Conservation (phyloP, 768 basidiomycete species). For the Trichaptum fuscoviolaceum region DNA sequence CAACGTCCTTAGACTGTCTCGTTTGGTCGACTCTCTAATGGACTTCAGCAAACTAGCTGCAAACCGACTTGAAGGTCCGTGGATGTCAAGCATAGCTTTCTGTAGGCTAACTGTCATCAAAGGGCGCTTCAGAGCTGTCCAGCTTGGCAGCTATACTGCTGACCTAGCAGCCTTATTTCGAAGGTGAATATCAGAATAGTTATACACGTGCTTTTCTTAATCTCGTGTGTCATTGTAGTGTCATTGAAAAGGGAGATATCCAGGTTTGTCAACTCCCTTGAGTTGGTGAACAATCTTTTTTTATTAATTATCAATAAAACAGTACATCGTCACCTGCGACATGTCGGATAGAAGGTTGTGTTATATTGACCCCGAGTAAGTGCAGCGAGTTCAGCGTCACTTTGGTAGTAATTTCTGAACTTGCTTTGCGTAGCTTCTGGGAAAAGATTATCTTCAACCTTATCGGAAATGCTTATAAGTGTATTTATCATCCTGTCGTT, state of each 20-base stretch:
- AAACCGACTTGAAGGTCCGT: slow-evolving; percentile 17
- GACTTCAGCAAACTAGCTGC: slow-evolving; percentile 33
- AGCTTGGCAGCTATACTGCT: slow-evolving; percentile 24
- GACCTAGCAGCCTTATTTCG: slow-evolving; percentile 31
- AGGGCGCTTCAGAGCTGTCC: slow-evolving; percentile 25
- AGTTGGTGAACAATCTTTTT: background rate
- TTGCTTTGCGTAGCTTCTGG: slow-evolving; percentile 8
- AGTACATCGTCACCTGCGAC: slow-evolving; percentile 25
- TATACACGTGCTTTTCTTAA: background rate
- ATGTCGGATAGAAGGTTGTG: slow-evolving; percentile 13
- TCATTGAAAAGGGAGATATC: slow-evolving; percentile 26
- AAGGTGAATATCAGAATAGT: background rate
- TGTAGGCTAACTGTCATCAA: background rate
- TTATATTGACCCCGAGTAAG: slow-evolving; percentile 27
- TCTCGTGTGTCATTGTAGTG: slow-evolving; percentile 8
- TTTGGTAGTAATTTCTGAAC: background rate
- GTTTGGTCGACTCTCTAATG: slow-evolving; percentile 33
- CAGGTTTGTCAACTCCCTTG: slow-evolving; percentile 9
- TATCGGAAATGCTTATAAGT: slow-evolving; percentile 32
- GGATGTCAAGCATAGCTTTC: background rate
- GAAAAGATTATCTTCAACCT: slow-evolving; percentile 28
- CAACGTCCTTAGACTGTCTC: slow-evolving; percentile 27
- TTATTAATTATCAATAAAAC: slow-evolving; percentile 4
- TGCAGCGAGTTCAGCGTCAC: background rate
- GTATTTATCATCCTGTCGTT: slow-evolving; percentile 13